Evolutionary conservation across 257 asterid genomes (phyloP), one percentile per base, ranked within the genome.

Genomic region (Fraxinus pennsylvanica): DNA sequence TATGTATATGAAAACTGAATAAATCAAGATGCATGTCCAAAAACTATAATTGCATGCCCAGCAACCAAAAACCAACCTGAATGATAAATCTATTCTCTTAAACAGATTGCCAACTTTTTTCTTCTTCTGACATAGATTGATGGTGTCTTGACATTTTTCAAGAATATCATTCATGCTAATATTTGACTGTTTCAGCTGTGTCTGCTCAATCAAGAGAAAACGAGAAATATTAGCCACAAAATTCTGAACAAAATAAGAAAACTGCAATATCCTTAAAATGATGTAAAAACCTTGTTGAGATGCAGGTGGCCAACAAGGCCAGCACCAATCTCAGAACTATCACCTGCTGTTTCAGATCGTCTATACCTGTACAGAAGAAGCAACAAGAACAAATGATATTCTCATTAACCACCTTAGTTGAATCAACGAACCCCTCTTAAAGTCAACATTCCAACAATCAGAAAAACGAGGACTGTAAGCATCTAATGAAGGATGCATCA

Each of bases 251-350:
- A 57, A 39, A 21, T 32, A 50, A 27, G 25, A 73, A 69, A 9
- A 14, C 29, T 38, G 15, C 50, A 75, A 75, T 33, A 38, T 76
- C 36, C 77, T 19, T 80, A 72, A 72, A 78, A 82, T 76, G 81
- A 77, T 19, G 32, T 41, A 35, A 73, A 76, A 71, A 92, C 99
- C 99, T 92, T 88, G 88, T 89, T 82, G 84, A 96, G 90, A 86
- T 88, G 98, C 76, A 96, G 83, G 80, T 96, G 99, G 36, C 98
- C 99, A 72, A 93, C 94, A 87, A 93, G 97, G 74, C 91, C 93
- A 1, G 87, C 74, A 79, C 76, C 89, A 68, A 72, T 74, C 77
- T 84, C 92, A 82, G 72, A 43, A 87, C 52, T 12, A 10, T 43
- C 52, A 2, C 70, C 80, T 70, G 67, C 71, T 68, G 78, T 76